These are phyloP conservation scores for Cyberlindnera maclurae DNA, from an alignment of 805 yeast species.

Conservation along the genomic window DNA sequence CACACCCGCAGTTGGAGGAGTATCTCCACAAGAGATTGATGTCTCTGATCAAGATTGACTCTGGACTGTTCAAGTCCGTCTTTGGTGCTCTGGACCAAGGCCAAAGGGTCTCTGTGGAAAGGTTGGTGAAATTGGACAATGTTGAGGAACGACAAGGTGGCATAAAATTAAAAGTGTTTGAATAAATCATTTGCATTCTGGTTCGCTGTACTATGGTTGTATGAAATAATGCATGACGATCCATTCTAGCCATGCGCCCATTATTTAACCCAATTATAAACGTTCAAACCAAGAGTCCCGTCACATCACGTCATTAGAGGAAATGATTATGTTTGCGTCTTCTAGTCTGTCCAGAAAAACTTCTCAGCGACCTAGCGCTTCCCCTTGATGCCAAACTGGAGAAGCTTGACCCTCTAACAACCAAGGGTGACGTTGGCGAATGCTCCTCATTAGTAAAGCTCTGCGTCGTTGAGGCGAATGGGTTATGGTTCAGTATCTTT, in stretches of 20 bases:
- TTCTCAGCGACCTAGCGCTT: constrained; percentile 7
- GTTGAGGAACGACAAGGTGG: constrained; percentile 13
- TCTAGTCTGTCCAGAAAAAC: constrained; percentile 1
- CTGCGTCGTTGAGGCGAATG: constrained; percentile 1
- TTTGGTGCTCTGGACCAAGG: constrained; percentile 33
- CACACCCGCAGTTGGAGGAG: constrained; percentile 20
- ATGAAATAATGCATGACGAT: no score
- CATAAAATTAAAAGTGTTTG: constrained; percentile 48
- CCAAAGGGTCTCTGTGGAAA: constrained; percentile 37
- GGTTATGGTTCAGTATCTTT: constrained; percentile 1
- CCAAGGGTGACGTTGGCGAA: background rate
- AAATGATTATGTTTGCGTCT: constrained; percentile 22
- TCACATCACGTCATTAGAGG: background rate
- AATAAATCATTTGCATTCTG: no score
- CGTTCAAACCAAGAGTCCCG: no score
- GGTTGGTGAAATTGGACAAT: constrained; percentile 32
- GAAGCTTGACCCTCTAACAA: constrained; percentile 9
- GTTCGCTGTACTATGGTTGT: no score
- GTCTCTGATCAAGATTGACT: constrained; percentile 37
- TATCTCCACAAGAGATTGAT: constrained; percentile 43
- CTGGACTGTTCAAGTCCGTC: constrained; percentile 42
- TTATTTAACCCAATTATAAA: no score
- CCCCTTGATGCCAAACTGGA: constrained; percentile 15
- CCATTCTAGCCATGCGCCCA: no score
- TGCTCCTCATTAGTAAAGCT: background rate